Evolutionary conservation across 305 asterid species (phyloP).

Genomic region (Petunia hybrid): DNA sequence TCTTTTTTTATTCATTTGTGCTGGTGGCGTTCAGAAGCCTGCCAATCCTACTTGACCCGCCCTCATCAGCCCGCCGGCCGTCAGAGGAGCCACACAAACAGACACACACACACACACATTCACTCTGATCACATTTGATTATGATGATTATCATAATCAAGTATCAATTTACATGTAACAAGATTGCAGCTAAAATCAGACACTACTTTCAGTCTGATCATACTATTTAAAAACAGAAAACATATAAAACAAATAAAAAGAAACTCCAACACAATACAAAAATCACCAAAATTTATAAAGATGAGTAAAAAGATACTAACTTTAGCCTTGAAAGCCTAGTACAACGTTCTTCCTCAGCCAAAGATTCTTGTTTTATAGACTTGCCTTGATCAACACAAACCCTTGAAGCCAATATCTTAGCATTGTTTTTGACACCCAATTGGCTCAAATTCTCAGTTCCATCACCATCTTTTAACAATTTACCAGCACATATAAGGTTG

Average conservation of each 20-base stretch:
- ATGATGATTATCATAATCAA: background rate
- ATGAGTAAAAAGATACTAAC: slow-evolving; percentile 46
- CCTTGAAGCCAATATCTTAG: slow-evolving; percentile 79
- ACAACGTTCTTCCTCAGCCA: slow-evolving; percentile 93
- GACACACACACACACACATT: too few relatives aligned
- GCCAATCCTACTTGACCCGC: too few relatives aligned
- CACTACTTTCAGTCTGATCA: background rate
- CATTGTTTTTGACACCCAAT: slow-evolving; percentile 79
- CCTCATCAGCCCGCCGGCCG: too few relatives aligned
- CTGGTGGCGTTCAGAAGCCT: too few relatives aligned
- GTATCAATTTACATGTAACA: too few relatives aligned
- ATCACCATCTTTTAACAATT: slow-evolving; percentile 71
- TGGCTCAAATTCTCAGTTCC: slow-evolving; percentile 64
- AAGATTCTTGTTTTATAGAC: slow-evolving; percentile 63
- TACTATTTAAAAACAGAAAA: background rate
- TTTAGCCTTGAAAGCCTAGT: slow-evolving; percentile 71
- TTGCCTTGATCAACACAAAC: slow-evolving; percentile 72
- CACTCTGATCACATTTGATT: too few relatives aligned
- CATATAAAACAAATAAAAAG: background rate
- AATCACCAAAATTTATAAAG: background rate
- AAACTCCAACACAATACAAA: background rate
- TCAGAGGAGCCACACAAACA: too few relatives aligned
- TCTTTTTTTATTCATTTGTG: too few relatives aligned
- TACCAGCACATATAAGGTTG: slow-evolving; percentile 81
- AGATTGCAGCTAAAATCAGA: slow-evolving; percentile 4